Base-by-base conservation (phyloP, 345 rosid genomes). In the Sisymbrium altissimum region DNA sequence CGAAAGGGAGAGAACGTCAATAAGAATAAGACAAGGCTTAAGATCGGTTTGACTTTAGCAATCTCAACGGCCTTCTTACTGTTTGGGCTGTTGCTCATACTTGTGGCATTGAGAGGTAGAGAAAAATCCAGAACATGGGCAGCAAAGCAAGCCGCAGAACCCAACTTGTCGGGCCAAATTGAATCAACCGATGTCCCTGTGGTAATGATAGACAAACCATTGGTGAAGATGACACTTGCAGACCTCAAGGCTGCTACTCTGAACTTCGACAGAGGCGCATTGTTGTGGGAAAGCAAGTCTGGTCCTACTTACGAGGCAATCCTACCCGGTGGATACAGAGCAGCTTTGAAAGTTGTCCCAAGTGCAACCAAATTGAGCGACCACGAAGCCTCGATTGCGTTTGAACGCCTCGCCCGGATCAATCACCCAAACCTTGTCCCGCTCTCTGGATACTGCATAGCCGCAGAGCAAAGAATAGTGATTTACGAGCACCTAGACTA, bases 351-450 rank as follows among this genome's bases (percentile, higher is more conserved):
- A 82, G 96, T 93, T 50, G 62, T 90, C 77, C 93, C 87, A 49
- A 86, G 81, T 73, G 96, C 91, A 38, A 84, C 92, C 38, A 89
- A 89, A 32, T 69, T 87, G 79, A 89, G 87, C 8, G 98, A 93
- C 38, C 84, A 73, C 12, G 97, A 88, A 84, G 97, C 83, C 64
- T 91, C 86, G 30, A 79, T 80, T 44, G 89, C 86, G 77, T 89
- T 93, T 0, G 97, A 91, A 85, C 83, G 85, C 57, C 89, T 93
- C 12, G 96, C 97, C 4, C 74, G 90, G 53, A 89, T 93, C 79
- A 93, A 85, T 17, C 98, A 93, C 78, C 86, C 85, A 0, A 93
- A 93, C 70, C 96, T 93, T 21, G 94, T 93, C 54, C 96, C 96
- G 2, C 65, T 93, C 58, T 85, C 87, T 19, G 98, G 97, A 54